These are phyloP conservation scores for Trichocladium antarcticum DNA, from an alignment of 495 filamentous ascomycete genomes.

Conservation along the genomic window DNA sequence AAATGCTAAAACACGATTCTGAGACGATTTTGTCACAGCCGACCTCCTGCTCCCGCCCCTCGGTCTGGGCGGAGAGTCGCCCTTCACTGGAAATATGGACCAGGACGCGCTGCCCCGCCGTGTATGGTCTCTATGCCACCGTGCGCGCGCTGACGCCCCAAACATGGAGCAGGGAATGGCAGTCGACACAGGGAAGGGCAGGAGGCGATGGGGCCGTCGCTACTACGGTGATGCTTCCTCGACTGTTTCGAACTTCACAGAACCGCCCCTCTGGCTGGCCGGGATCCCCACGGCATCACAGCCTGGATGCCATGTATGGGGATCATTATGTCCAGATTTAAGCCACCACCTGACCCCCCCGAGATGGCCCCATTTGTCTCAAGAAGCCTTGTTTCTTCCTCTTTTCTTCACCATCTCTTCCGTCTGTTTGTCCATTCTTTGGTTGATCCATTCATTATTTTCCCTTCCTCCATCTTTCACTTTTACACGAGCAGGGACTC, in stretches of 20 bases:
- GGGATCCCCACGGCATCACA: constrained; percentile 3
- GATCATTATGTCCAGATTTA: constrained; percentile 45
- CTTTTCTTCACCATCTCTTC: constrained; percentile 15
- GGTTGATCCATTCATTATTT: constrained; percentile 30
- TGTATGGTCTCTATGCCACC: neutral
- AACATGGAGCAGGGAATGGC: constrained; percentile 7
- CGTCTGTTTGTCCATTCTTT: constrained; percentile 24
- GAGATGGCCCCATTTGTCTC: constrained; percentile 14
- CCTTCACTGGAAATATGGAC: constrained; percentile 5
- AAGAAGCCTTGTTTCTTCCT: constrained; percentile 24
- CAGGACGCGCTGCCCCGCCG: neutral
- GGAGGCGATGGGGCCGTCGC: constrained; percentile 2
- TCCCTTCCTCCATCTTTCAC: constrained; percentile 29
- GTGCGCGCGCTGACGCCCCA: constrained; percentile 11
- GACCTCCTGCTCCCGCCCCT: constrained; percentile 25
- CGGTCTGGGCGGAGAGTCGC: constrained; percentile 14
- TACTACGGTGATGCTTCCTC: constrained; percentile 19
- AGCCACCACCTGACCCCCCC: constrained; percentile 21
- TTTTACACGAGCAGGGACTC: constrained; percentile 49
- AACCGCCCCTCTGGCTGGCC: constrained; percentile 5
- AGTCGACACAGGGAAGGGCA: neutral
- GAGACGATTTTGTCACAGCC: constrained; percentile 40
- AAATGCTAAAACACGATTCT: constrained; percentile 37
- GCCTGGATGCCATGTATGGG: constrained; percentile 6
- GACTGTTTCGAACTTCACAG: constrained; percentile 37